These are phyloP conservation scores for Naegleria fowleri DNA, from an alignment of 208 protist species.

Conservation along the genomic window DNA sequence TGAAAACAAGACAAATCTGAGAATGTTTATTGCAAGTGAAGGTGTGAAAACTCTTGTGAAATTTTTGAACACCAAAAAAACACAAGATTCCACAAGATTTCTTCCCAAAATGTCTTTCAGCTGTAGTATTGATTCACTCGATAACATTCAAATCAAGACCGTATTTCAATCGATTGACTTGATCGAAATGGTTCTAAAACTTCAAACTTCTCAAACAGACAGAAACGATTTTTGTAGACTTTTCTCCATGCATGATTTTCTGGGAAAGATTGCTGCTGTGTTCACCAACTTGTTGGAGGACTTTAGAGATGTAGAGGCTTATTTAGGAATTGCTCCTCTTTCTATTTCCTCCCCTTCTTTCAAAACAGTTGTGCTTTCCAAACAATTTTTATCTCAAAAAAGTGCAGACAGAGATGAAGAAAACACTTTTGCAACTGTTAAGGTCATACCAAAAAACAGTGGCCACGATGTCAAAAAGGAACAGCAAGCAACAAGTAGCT, in stretches of 20 bases:
- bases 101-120: not conserved
- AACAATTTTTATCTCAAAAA: no score
- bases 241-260: not conserved
- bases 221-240: not conserved
- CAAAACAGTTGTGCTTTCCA: no score
- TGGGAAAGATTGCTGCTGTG: no score
- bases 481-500: no score
- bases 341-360: no score
- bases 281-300: no score
- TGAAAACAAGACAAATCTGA: not conserved
- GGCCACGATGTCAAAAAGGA: no score
- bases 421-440: no score
- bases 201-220: not conserved
- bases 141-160: not conserved
- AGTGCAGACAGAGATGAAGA: no score
- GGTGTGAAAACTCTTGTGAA: not conserved
- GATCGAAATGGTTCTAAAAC: not conserved
- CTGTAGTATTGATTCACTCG: not conserved
- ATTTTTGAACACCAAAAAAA: not conserved
- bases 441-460: no score
- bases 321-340: no score
- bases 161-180: not conserved
- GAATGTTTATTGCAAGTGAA: not conserved
- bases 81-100: not conserved
- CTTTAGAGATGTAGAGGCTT: no score